Percentiles rank a stretch among this genome's conserved stretches.
phyloP scores from a whole-genome alignment of 1,284 basidiomycete genomes.

The Rhodotorula sp. region DNA sequence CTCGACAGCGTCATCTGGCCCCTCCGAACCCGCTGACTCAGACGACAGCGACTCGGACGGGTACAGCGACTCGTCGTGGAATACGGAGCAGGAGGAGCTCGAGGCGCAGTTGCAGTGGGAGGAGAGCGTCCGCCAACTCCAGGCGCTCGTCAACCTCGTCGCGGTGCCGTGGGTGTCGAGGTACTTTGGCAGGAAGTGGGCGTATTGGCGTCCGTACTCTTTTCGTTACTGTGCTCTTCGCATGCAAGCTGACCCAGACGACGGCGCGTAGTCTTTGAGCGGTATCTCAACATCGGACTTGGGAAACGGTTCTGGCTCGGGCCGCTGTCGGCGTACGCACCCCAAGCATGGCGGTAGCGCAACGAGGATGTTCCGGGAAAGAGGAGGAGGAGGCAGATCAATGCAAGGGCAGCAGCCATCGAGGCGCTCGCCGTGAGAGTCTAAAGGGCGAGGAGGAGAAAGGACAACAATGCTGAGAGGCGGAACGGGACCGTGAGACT shows the following conservation, averaged over 20 bases:
- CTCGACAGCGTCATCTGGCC: neutral
- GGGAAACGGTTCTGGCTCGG: conserved; percentile 30
- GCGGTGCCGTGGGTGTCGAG: conserved; percentile 27
- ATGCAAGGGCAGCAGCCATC: conserved; percentile 1
- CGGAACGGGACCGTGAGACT: too few relatives aligned
- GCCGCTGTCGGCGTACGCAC: conserved; percentile 4
- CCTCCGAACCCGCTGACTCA: too few relatives aligned
- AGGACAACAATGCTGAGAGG: neutral
- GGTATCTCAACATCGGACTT: conserved; percentile 25
- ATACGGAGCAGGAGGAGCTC: conserved; percentile 6
- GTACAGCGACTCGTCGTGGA: conserved; percentile 12
- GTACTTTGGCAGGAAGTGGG: conserved; percentile 34
- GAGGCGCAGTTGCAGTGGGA: conserved; percentile 39
- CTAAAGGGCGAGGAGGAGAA: neutral
- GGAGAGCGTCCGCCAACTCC: conserved; percentile 31
- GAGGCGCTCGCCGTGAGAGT: conserved; percentile 3
- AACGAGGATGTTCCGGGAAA: neutral
- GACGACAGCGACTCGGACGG: neutral
- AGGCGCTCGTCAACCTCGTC: conserved; percentile 32
- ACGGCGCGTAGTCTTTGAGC: conserved; percentile 26
- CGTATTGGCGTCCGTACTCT: conserved; percentile 23
- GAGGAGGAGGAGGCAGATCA: neutral
- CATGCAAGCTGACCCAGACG: neutral
- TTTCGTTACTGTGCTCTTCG: neutral
- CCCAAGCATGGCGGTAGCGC: conserved; percentile 3